Evolutionary conservation across 306 rosid genomes (phyloP), one percentile per base, ranked within the genome.

Genomic region (Pueraria montana): DNA sequence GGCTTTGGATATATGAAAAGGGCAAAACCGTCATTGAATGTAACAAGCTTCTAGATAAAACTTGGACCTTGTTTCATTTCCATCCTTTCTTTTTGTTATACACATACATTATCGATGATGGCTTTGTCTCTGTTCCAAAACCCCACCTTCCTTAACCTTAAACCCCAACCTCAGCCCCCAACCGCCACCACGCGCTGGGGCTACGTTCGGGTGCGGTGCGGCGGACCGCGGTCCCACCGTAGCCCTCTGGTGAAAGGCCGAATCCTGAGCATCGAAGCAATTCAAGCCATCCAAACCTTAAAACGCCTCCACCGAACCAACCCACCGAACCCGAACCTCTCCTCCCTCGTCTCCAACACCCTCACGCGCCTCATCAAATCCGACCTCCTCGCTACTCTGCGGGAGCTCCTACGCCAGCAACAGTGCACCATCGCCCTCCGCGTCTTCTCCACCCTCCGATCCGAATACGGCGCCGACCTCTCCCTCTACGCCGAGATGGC

Each of bases 171-270:
- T 17, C 24, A 0, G 1, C 56, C 46, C 72, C 75, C 13, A 72
- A 56, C 17, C 61, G 34, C 34, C 40, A 34, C 40, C 1, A 34
- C 40, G 3, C 55, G 87, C 49, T 16, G 78, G 36, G 46, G 71
- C 84, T 50, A 40, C 26, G 26, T 89, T 65, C 83, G 78, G 0
- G 74, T 91, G 27, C 91, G 88, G 11, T 92, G 96, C 76, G 98
- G 99, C 3, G 96, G 99, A 2, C 99, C 99, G 2, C 94, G 99
- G 14, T 94, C 93, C 48, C 91, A 96, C 56, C 97, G 97, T 20
- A 94, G 94, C 61, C 99, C 97, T 1, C 84, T 96, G 18, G 68
- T 96, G 17, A 93, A 89, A 84, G 99, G 94, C 30, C 91, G 99
- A 18, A 78, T 83, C 78, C 91, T 95, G 27, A 93, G 98, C 91